Evolutionary conservation across 2,329 filamentous ascomycete species (phyloP), one percentile per base, ranked within the genome.

Genomic region (Pestalotiopsis sp.): DNA sequence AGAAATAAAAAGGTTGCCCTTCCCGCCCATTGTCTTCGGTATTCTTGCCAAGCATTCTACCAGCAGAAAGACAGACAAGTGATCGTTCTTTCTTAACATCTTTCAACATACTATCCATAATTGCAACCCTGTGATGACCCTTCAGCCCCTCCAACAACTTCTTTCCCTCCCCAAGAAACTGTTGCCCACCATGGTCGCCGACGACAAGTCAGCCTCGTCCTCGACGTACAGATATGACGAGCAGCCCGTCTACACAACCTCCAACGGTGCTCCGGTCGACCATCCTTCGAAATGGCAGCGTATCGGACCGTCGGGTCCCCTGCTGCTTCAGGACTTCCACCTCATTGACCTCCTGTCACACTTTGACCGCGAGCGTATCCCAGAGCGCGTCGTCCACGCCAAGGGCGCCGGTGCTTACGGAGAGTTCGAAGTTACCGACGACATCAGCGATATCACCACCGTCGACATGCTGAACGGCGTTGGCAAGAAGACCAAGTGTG

Each of bases 281-380:
- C 83, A 87, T 72, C 86, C 87, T 20, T 67, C 81, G 49, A 70
- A 75, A 70, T 80, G 76, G 75, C 87, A 89, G 77, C 83, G 88
- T 68, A 79, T 87, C 41, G 89, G 88, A 63, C 70, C 74, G 57
- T 86, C 86, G 72, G 88, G 88, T 0, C 88, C 88, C 71, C 81
- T 91, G 52, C 81, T 90, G 69, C 84, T 91, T 25, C 88, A 91
- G 74, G 88, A 91, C 76, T 90, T 90, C 76, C 88, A 91, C 75
- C 78, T 91, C 76, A 88, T 92, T 72, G 90, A 90, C 72, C 79
- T 89, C 41, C 83, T 92, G 61, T 85, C 84, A 20, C 81, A 86
- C 77, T 86, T 87, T 76, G 83, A 83, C 77, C 83, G 84, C 67
- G 84, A 86, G 73, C 81, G 83, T 70, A 85, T 86, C 52, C 84